Conservation (phyloP, 768 basidiomycete genomes). For the Tylopilus vinaceipallidus region DNA sequence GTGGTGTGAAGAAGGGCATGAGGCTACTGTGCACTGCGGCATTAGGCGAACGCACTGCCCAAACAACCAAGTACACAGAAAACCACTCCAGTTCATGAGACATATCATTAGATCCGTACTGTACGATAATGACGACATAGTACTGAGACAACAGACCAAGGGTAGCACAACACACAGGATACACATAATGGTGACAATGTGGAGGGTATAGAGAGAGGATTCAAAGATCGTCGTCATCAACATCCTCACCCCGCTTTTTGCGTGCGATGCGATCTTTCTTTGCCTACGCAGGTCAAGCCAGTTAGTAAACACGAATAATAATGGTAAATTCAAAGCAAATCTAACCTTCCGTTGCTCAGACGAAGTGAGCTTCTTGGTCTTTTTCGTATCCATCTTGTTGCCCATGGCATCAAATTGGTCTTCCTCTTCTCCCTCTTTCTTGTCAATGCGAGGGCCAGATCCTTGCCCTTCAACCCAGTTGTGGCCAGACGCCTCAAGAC, state of each 20-base stretch:
- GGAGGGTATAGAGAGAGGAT: conserved; percentile 7
- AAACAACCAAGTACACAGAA: conserved; percentile 3
- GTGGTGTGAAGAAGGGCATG: conserved; percentile 19
- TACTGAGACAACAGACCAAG: conserved; percentile 20
- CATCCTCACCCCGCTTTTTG: conserved; percentile 83
- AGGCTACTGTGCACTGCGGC: conserved; percentile 9
- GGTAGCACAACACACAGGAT: conserved; percentile 15
- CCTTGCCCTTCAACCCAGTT: conserved; percentile 99
- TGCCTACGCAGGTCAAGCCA: conserved; percentile 28
- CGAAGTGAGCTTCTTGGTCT: conserved; percentile 83
- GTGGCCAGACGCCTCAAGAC: conserved; percentile 94
- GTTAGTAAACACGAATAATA: conserved; percentile 11
- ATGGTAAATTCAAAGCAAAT: background rate
- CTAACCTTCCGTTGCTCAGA: conserved; percentile 78
- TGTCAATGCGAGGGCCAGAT: conserved; percentile 91
- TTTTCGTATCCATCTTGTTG: conserved; percentile 88
- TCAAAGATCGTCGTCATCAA: conserved; percentile 58
- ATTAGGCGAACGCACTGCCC: background rate
- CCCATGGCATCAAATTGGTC: conserved; percentile 96
- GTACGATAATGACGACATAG: conserved; percentile 18
- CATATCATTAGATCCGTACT: no score
- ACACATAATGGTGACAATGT: conserved; percentile 11
- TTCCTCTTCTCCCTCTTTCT: conserved; percentile 88
- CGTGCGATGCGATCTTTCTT: conserved; percentile 97
- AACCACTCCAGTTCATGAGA: no score